Evolutionary conservation across 768 basidiomycete genomes (phyloP).

Genomic region (Phanerochaete sordida): DNA sequence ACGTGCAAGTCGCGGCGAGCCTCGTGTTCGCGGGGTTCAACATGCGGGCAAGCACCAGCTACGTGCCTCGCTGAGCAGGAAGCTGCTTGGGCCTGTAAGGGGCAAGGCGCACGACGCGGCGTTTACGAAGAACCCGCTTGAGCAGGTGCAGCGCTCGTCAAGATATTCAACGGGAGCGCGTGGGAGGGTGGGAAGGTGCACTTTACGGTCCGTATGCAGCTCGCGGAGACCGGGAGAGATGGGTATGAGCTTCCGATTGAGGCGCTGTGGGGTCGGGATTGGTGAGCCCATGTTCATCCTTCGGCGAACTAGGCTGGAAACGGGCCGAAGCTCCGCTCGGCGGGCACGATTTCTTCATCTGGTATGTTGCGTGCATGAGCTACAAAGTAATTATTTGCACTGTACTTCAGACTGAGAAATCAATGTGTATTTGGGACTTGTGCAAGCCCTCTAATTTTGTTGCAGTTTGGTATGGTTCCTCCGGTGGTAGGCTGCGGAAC

Average conservation of each 20-base stretch:
- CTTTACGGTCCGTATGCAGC: constrained; percentile 3
- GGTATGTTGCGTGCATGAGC: no score
- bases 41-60: not conserved
- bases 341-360: no score
- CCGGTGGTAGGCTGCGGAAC: no score
- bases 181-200: constrained; percentile 10
- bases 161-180: constrained; percentile 8
- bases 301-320: no score
- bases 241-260: constrained; percentile 8
- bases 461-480: no score
- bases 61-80: not conserved
- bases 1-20: constrained; percentile 7
- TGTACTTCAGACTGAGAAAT: no score
- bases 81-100: not conserved
- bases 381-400: no score
- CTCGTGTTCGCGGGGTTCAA: not conserved
- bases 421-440: no score
- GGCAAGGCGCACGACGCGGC: constrained; percentile 10
- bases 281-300: no score
- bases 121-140: constrained; percentile 7
- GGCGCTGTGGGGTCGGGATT: not conserved
- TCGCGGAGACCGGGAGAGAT: not conserved
- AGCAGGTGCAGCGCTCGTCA: constrained; percentile 7
- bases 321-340: no score
- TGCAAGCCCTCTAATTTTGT: no score